A percentile compares a stretch with the other conserved stretches of the same genome.
phyloP scores from a whole-genome alignment of 805 yeast genomes.

The Kodamaea jinghongensis region DNA sequence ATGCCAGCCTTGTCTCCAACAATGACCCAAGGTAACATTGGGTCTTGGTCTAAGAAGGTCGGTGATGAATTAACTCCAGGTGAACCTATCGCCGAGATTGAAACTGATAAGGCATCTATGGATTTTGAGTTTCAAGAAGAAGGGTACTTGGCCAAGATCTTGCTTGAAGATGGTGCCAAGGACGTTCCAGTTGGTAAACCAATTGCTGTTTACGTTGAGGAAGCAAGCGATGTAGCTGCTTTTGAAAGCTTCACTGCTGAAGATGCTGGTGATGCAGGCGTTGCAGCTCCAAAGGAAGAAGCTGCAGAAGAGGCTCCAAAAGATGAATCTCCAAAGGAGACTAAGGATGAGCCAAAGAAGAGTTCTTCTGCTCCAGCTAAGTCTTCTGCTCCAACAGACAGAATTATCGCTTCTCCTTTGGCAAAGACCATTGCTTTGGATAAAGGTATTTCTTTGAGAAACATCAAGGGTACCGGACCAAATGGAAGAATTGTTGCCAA shows the following conservation, averaged over 20 bases:
- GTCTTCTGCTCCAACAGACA: constrained; percentile 43
- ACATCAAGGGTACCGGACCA: constrained; percentile 91
- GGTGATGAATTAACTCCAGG: constrained; percentile 92
- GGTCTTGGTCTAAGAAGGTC: constrained; percentile 82
- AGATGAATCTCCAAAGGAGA: constrained; percentile 25
- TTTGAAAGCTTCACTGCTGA: constrained; percentile 81
- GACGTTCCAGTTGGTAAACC: constrained; percentile 94
- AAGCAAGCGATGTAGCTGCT: constrained; percentile 77
- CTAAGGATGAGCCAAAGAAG: constrained; percentile 22
- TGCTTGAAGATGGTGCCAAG: constrained; percentile 79
- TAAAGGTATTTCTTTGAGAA: constrained; percentile 82
- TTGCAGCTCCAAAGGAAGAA: constrained; percentile 38
- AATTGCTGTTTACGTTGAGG: constrained; percentile 94
- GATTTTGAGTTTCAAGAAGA: constrained; percentile 98
- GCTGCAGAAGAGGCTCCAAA: constrained; percentile 30
- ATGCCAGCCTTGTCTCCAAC: constrained; percentile 99
- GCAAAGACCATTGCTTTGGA: constrained; percentile 93
- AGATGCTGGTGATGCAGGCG: constrained; percentile 64
- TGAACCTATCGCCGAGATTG: constrained; percentile 93
- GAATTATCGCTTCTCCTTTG: constrained; percentile 91
- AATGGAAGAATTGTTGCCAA: constrained; percentile 88
- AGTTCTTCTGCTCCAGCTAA: constrained; percentile 9
- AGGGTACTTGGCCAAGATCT: constrained; percentile 84
- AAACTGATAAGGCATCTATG: constrained; percentile 97
- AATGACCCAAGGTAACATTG: constrained; percentile 93